These are phyloP conservation scores for Cutaneotrichosporon dermatis DNA, from an alignment of 1,284 basidiomycete genomes.

Conservation along the genomic window DNA sequence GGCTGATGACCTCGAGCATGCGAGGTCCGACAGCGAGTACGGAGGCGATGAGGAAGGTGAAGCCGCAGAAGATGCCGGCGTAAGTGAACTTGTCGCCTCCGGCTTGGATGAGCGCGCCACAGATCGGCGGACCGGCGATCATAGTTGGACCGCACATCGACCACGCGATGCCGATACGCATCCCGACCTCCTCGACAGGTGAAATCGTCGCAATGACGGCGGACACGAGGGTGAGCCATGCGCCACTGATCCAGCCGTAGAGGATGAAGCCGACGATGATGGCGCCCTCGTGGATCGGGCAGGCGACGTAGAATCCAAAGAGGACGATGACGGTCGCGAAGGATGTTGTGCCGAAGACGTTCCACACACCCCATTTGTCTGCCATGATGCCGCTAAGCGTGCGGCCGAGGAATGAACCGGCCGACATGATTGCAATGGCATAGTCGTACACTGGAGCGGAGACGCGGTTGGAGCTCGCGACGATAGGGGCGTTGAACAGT, in stretches of 20 bases:
- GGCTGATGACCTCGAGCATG: constrained; percentile 8
- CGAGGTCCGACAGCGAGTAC: constrained; percentile 28
- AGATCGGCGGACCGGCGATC: constrained; percentile 40
- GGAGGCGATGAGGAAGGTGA: constrained; percentile 28
- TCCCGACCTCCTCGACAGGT: constrained; percentile 42
- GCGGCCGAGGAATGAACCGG: constrained; percentile 41
- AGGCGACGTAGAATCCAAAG: constrained; percentile 33
- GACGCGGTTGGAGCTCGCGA: constrained; percentile 28
- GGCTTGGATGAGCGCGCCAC: constrained; percentile 25
- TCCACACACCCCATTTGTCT: constrained; percentile 41
- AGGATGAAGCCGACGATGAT: constrained; percentile 34
- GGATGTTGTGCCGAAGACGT: constrained; percentile 31
- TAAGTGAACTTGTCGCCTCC: constrained; percentile 27
- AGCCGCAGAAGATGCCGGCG: constrained; percentile 36
- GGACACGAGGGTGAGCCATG: constrained; percentile 41
- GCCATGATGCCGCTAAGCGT: constrained; percentile 35
- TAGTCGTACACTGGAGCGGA: constrained; percentile 27
- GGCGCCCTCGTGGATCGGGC: constrained; percentile 25
- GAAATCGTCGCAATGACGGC: constrained; percentile 40
- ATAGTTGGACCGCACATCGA: constrained; percentile 29
- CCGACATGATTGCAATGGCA: constrained; percentile 39
- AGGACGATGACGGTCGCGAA: constrained; percentile 28
- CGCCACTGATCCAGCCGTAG: constrained; percentile 38
- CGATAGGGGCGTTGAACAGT: constrained; percentile 36
- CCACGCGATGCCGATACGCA: constrained; percentile 46